Conservation (phyloP, 192 early-diverging fungal species). For the Linnemannia elongata region DNA sequence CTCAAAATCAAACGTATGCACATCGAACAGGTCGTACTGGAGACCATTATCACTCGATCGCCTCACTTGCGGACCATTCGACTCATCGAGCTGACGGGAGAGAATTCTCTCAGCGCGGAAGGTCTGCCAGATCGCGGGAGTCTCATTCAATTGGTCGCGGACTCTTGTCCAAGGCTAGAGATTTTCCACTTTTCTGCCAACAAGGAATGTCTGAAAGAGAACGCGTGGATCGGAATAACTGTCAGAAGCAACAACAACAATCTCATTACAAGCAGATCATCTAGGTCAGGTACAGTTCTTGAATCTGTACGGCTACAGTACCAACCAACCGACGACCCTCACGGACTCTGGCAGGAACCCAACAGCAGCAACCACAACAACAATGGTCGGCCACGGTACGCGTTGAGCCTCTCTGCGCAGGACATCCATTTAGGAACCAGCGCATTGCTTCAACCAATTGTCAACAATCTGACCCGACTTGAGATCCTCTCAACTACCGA, state of each 20-base stretch:
- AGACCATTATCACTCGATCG: conserved; percentile 1
- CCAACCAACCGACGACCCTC: background rate
- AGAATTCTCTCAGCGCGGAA: background rate
- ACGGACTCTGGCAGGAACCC: background rate
- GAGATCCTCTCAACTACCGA: background rate
- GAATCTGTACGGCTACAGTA: background rate
- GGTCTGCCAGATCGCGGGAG: background rate
- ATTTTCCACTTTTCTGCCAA: background rate
- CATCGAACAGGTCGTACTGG: background rate
- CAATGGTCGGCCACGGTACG: background rate
- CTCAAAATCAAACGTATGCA: background rate
- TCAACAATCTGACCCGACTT: conserved; percentile 2
- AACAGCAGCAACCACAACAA: no score
- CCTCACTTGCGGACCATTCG: background rate
- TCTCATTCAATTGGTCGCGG: background rate
- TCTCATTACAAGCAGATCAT: background rate
- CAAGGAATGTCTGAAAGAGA: background rate
- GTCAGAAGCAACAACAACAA: background rate
- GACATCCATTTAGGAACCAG: background rate
- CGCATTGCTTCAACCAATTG: background rate
- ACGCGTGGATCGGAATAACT: background rate
- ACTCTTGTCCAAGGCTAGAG: conserved; percentile 2
- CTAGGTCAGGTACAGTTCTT: background rate
- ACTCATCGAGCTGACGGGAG: background rate
- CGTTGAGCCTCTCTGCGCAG: background rate